These are phyloP conservation scores for Penicillium sp. DNA, from an alignment of 2,329 filamentous ascomycete genomes.

Conservation along the genomic window DNA sequence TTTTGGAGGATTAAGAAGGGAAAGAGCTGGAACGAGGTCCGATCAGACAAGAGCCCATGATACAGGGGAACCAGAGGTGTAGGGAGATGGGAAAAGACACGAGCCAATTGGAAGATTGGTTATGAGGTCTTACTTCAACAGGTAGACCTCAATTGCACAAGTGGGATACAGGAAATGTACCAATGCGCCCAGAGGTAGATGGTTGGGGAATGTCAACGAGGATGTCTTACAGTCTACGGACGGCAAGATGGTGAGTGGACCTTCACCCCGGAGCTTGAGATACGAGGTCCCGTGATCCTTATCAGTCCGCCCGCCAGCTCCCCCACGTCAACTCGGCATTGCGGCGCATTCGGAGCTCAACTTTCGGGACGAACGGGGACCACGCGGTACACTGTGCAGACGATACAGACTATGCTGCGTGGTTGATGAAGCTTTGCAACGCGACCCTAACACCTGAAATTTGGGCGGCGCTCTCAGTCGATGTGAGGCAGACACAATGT, in stretches of 20 bases:
- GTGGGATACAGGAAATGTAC: background rate
- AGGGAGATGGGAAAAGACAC: background rate
- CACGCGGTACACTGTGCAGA: background rate
- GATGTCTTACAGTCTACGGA: background rate
- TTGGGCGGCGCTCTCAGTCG: background rate
- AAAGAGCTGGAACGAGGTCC: background rate
- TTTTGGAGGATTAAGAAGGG: background rate
- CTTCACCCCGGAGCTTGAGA: constrained; percentile 3
- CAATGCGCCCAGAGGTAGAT: no score
- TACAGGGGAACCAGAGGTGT: background rate
- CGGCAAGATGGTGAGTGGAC: constrained; percentile 3
- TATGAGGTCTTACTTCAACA: background rate
- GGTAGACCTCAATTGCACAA: background rate
- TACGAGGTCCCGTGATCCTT: constrained; percentile 29
- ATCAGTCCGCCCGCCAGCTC: constrained; percentile 12
- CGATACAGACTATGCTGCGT: constrained; percentile 1
- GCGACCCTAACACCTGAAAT: background rate
- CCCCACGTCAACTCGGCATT: constrained; percentile 14
- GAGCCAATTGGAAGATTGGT: background rate
- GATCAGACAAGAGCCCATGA: background rate
- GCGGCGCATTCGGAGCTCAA: constrained; percentile 2
- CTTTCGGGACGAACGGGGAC: background rate
- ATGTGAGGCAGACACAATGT: constrained; percentile 1
- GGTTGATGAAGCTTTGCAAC: background rate
- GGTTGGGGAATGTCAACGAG: background rate